Percentiles rank a stretch among this genome's conserved stretches.
phyloP scores from a whole-genome alignment of 2,329 filamentous ascomycete genomes.

The Colletotrichum cereale region DNA sequence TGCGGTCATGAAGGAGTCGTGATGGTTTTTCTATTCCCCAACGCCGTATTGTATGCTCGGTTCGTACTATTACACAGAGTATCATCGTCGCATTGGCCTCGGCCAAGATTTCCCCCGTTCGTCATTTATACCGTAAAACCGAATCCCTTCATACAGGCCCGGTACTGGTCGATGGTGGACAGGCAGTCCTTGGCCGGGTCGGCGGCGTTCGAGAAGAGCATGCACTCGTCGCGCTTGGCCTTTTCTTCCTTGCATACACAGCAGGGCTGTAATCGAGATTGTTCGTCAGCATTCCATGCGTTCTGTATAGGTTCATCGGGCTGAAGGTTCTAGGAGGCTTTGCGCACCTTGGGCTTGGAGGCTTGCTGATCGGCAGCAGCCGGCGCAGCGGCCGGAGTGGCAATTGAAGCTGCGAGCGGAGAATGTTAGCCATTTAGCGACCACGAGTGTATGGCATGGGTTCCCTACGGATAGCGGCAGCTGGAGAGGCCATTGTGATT shows the following conservation, averaged over 20 bases:
- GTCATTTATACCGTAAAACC: slow-evolving; percentile 79
- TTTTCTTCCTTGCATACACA: slow-evolving; percentile 99
- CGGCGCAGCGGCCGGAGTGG: slow-evolving; percentile 46
- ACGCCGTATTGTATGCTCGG: slow-evolving; percentile 40
- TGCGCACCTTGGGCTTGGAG: slow-evolving; percentile 59
- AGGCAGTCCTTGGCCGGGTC: slow-evolving; percentile 89
- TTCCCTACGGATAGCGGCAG: slow-evolving; percentile 47
- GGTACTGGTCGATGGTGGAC: slow-evolving; percentile 86
- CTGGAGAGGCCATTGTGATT: slow-evolving; percentile 47
- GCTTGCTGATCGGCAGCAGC: slow-evolving; percentile 48
- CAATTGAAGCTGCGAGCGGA: slow-evolving; percentile 43
- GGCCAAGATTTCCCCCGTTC: not conserved
- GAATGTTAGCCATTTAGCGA: slow-evolving; percentile 20
- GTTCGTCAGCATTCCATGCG: slow-evolving; percentile 14
- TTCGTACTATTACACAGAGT: slow-evolving; percentile 37
- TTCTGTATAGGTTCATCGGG: not conserved
- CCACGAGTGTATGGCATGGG: not conserved
- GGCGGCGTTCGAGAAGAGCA: slow-evolving; percentile 91
- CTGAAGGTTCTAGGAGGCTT: not conserved
- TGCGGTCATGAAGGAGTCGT: slow-evolving; percentile 17
- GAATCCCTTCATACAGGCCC: slow-evolving; percentile 91
- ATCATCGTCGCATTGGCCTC: slow-evolving; percentile 33
- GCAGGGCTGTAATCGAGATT: slow-evolving; percentile 75
- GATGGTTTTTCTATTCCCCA: slow-evolving; percentile 37
- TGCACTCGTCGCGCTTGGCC: slow-evolving; percentile 92